These are phyloP conservation scores for Aethionema arabicum DNA, from an alignment of 345 rosid genomes.

Conservation along the genomic window DNA sequence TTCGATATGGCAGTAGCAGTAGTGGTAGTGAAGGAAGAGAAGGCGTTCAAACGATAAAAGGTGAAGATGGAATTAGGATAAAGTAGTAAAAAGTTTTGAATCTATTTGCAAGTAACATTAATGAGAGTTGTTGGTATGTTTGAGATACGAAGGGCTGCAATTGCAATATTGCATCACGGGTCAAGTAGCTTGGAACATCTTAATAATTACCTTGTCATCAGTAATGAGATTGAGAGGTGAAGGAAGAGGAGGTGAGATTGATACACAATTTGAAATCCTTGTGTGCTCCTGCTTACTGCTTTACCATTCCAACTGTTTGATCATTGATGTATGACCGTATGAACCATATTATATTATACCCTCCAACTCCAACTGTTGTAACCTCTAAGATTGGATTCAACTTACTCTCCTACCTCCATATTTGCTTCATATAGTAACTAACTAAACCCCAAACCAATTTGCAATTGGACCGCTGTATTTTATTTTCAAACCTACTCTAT, in stretches of 20 bases:
- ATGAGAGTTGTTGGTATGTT: conserved; percentile 5
- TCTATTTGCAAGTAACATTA: background rate
- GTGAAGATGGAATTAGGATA: conserved; percentile 64
- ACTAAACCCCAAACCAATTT: no score
- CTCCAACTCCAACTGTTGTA: no score
- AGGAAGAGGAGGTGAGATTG: conserved; percentile 59
- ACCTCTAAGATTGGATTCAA: no score
- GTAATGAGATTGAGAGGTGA: conserved; percentile 56
- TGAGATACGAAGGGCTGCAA: conserved; percentile 81
- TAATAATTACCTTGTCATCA: conserved; percentile 59
- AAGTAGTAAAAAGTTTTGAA: conserved; percentile 47
- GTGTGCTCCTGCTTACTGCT: background rate
- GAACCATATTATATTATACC: no score
- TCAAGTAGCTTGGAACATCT: conserved; percentile 95
- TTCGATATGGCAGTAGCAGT: conserved; percentile 57
- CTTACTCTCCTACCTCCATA: no score
- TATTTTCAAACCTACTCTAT: no score
- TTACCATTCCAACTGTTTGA: background rate
- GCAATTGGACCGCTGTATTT: no score
- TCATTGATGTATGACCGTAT: no score
- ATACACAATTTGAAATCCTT: conserved; percentile 9
- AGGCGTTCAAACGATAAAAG: conserved; percentile 59
- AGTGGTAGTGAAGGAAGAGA: conserved; percentile 64
- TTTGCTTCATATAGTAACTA: no score
- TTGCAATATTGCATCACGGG: no score